Conservation (phyloP, 129 eudicot genomes). For the Gnaphalium uliginosum region DNA sequence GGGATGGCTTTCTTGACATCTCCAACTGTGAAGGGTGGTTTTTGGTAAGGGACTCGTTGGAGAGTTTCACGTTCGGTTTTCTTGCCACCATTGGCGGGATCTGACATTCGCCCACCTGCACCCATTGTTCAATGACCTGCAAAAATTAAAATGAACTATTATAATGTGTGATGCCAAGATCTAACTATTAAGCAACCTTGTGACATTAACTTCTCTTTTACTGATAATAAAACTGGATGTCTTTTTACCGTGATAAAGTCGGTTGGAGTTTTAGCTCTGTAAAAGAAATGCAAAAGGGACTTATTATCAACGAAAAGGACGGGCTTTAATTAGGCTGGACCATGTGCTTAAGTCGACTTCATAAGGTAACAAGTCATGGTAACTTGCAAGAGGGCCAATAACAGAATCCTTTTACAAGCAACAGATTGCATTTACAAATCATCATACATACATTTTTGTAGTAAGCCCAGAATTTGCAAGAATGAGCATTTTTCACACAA, state of each 20-base stretch:
- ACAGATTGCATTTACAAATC: neutral
- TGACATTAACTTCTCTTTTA: neutral
- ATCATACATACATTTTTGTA: neutral
- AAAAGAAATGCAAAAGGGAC: slow-evolving; percentile 6
- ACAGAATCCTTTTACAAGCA: neutral
- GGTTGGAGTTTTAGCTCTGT: neutral
- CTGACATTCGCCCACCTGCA: slow-evolving; percentile 64
- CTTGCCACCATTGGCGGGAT: slow-evolving; percentile 33
- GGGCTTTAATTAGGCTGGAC: slow-evolving; percentile 6
- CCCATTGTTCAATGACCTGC: slow-evolving; percentile 58
- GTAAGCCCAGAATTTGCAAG: too few species aligned
- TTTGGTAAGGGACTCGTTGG: slow-evolving; percentile 46
- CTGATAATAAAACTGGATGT: neutral
- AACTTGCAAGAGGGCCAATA: neutral
- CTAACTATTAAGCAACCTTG: neutral
- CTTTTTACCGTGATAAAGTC: neutral
- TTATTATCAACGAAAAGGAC: slow-evolving; percentile 10
- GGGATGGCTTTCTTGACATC: slow-evolving; percentile 67
- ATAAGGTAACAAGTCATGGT: neutral
- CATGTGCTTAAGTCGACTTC: neutral
- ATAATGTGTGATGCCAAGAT: neutral
- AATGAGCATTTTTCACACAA: too few species aligned
- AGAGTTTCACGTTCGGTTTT: slow-evolving; percentile 42
- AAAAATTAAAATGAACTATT: neutral
- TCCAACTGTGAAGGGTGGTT: slow-evolving; percentile 61